Conservation (phyloP, 441 rosid species). For the Sinapis alba region DNA sequence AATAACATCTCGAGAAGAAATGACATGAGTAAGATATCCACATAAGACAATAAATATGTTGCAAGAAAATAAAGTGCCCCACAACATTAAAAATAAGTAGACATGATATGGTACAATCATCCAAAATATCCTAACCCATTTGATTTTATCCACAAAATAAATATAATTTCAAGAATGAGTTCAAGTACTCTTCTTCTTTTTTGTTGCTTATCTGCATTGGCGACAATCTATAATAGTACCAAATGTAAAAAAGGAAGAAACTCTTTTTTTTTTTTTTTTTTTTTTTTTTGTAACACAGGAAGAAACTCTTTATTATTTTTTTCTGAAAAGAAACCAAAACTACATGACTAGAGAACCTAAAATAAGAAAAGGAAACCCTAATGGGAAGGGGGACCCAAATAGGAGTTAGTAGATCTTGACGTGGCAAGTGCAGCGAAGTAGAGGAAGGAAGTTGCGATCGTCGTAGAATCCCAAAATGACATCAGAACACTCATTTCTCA, state of each 20-base stretch:
- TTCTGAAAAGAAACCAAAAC: constrained; percentile 1
- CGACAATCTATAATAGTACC: neutral
- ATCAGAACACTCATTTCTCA: constrained; percentile 31
- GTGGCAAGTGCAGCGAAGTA: constrained; percentile 27
- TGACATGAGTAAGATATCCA: neutral
- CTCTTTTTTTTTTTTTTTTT: no score
- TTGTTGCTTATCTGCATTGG: neutral
- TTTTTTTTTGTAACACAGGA: no score
- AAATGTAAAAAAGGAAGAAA: neutral
- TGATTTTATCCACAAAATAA: neutral
- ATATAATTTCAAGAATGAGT: neutral
- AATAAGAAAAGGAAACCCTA: neutral
- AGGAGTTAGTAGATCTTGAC: constrained; percentile 16
- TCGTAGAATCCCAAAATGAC: constrained; percentile 27
- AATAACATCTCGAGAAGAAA: neutral
- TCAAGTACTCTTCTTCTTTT: neutral
- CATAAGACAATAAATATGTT: neutral
- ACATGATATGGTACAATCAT: neutral
- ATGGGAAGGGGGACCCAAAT: neutral
- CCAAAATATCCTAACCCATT: neutral
- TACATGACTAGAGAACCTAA: constrained; percentile 6
- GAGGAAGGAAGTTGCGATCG: constrained; percentile 29
- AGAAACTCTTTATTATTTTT: neutral
- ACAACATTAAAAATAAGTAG: neutral
- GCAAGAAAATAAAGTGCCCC: neutral